Percentiles rank a stretch among this genome's conserved stretches.
phyloP scores from a whole-genome alignment of 116 monocot genomes.

The Thalassia testudinum region DNA sequence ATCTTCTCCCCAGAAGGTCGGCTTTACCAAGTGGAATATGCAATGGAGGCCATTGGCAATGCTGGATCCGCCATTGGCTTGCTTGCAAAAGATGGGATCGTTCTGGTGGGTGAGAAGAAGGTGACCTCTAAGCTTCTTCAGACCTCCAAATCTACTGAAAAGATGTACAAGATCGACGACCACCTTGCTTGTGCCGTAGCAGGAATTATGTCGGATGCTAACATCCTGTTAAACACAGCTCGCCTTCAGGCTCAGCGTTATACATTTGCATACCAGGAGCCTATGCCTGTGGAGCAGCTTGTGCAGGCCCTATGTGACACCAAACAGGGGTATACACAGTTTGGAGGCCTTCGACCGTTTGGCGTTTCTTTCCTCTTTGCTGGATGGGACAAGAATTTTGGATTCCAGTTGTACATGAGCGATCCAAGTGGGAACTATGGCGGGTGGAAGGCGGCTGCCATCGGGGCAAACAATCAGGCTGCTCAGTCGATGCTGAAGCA shows the following conservation, averaged over 20 bases:
- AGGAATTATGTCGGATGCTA: slow-evolving; percentile 91
- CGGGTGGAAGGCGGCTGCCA: slow-evolving; percentile 54
- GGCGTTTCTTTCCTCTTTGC: slow-evolving; percentile 80
- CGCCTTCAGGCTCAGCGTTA: slow-evolving; percentile 71
- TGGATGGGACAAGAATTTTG: slow-evolving; percentile 65
- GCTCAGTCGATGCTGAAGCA: slow-evolving; percentile 57
- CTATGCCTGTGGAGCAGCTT: too few species aligned
- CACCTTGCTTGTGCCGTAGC: slow-evolving; percentile 83
- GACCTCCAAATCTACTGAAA: slow-evolving; percentile 66
- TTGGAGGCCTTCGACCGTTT: too few species aligned
- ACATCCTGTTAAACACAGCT: slow-evolving; percentile 82
- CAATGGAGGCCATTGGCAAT: too few species aligned
- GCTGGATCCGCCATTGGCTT: too few species aligned
- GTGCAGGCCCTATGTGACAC: too few species aligned
- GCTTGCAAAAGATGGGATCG: too few species aligned
- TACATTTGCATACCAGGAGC: too few species aligned
- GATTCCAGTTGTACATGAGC: slow-evolving; percentile 60
- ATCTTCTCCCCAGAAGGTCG: too few species aligned
- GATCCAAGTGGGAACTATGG: too few species aligned
- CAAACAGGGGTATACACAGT: too few species aligned
- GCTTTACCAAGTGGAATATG: slow-evolving; percentile 92
- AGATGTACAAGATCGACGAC: slow-evolving; percentile 94
- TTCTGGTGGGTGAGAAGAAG: slow-evolving; percentile 93
- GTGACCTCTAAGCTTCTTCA: too few species aligned
- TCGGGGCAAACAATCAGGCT: slow-evolving; percentile 46